Percentiles rank a stretch among this genome's conserved stretches.
phyloP scores from a whole-genome alignment of 371 early-diverging fungal species.

The Apophysomyces sp. region DNA sequence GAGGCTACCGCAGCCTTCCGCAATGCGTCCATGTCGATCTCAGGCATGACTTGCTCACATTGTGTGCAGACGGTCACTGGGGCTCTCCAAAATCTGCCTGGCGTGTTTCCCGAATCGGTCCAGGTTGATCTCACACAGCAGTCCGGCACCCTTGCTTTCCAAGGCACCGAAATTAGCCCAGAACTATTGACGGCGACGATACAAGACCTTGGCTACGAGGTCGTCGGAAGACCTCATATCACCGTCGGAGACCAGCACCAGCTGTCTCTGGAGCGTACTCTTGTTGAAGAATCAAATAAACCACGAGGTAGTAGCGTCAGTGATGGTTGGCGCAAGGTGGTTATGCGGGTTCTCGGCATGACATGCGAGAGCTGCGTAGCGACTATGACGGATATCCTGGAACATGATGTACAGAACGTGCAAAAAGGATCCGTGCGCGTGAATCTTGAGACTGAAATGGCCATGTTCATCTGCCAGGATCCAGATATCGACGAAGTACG shows the following conservation, averaged over 20 bases:
- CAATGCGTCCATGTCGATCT: slow-evolving; percentile 40
- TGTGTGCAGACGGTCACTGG: slow-evolving; percentile 70
- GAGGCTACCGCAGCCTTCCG: background rate
- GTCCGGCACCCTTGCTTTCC: slow-evolving; percentile 44
- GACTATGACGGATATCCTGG: slow-evolving; percentile 32
- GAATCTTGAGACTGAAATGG: slow-evolving; percentile 46
- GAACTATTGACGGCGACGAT: slow-evolving; percentile 43
- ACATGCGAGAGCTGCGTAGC: slow-evolving; percentile 34
- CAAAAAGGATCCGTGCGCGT: slow-evolving; percentile 35
- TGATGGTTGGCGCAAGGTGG: slow-evolving; percentile 28
- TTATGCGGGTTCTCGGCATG: slow-evolving; percentile 47
- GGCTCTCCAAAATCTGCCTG: slow-evolving; percentile 38
- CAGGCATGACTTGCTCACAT: slow-evolving; percentile 83
- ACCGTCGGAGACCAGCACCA: background rate
- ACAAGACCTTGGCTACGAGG: slow-evolving; percentile 68
- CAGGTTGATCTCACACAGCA: slow-evolving; percentile 44
- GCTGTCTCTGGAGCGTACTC: background rate
- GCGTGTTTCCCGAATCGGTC: slow-evolving; percentile 52
- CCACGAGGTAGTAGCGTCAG: background rate
- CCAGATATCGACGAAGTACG: slow-evolving; percentile 27
- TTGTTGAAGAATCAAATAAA: background rate
- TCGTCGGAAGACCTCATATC: slow-evolving; percentile 27
- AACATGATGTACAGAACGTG: slow-evolving; percentile 24
- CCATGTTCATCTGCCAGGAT: slow-evolving; percentile 35
- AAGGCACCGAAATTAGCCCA: slow-evolving; percentile 6